A percentile compares a stretch with the other conserved stretches of the same genome.
Conservation (phyloP, 2,329 filamentous ascomycete genomes). For the Tolypocladium endophyticum region DNA sequence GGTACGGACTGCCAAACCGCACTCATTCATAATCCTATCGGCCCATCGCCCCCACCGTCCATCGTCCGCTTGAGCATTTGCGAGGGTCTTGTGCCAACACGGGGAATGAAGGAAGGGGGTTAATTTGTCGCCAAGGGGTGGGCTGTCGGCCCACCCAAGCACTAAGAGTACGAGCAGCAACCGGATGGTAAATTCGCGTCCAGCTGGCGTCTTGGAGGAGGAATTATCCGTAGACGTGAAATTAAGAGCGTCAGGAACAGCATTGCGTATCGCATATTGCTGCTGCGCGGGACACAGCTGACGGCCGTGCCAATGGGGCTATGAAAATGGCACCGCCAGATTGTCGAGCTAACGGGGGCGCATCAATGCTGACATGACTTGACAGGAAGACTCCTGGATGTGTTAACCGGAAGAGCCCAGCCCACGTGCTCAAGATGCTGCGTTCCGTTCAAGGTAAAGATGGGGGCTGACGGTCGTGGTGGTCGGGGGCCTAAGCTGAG, state of each 20-base stretch:
- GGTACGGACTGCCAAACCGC: background rate
- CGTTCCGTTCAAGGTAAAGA: background rate
- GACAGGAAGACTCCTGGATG: background rate
- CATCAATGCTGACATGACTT: background rate
- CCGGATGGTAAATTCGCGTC: background rate
- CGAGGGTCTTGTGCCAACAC: background rate
- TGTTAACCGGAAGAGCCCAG: background rate
- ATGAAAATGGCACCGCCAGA: background rate
- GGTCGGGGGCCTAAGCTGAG: background rate
- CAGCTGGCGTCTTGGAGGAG: no score
- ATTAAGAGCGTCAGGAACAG: background rate
- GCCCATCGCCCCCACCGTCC: background rate
- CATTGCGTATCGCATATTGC: background rate
- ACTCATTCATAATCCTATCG: background rate
- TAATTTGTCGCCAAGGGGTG: background rate
- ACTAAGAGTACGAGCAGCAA: background rate
- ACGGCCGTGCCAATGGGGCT: background rate
- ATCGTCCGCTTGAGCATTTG: background rate
- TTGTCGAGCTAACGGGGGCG: background rate
- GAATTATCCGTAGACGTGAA: no score
- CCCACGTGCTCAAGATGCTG: background rate
- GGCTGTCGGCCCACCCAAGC: background rate
- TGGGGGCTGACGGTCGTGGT: background rate
- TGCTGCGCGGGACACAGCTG: background rate
- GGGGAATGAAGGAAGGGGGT: background rate